Base-by-base conservation (phyloP, 2,329 filamentous ascomycete species). In the Incumbomyces delicatus region DNA sequence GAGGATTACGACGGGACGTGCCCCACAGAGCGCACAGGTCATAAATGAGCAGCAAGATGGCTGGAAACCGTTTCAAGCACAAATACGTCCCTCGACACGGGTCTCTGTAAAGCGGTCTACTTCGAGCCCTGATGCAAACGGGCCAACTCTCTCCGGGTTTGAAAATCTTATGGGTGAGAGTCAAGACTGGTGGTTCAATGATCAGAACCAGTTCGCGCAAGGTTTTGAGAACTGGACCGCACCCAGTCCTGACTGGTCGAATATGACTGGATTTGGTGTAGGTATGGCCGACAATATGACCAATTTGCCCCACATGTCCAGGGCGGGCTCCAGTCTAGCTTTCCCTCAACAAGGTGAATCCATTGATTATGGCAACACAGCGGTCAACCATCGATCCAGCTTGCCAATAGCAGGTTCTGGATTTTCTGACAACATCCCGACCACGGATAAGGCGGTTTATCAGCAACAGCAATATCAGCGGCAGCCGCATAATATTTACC, bases 151-250 rank as follows among this genome's bases (percentile, higher is more conserved):
- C 43, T 76, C 77, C 18, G 74, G 73, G 7, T 69, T 80, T 1
- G 77, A 81, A 31, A 74, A 75, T 37, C 62, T 83, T 4, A 70
- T 83, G 2, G 72, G 76, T 38, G 78, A 83, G 41, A 77, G 75
- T 40, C 77, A 81, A 50, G 76, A 83, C 54, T 80, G 76, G 77
- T 81, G 78, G 70, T 69, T 80, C 45, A 67, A 73, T 31, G 80
- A 85, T 56, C 78, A 83, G 55, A 73, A 69, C 14, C 74, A 76
- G 41, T 63, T 83, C 3, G 78, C 76, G 0, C 61, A 74, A 3
- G 80, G 79, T 1, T 77, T 83, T 52, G 80, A 75, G 20, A 80
- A 79, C 46, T 84, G 80, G 79, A 56, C 52, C 16, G 60, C 58
- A 2, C 46, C 53, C 4, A 41, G 37, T n/a, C 49, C 31, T 3